Base-by-base conservation (phyloP, 495 filamentous ascomycete species). In the Penicillium canescens region DNA sequence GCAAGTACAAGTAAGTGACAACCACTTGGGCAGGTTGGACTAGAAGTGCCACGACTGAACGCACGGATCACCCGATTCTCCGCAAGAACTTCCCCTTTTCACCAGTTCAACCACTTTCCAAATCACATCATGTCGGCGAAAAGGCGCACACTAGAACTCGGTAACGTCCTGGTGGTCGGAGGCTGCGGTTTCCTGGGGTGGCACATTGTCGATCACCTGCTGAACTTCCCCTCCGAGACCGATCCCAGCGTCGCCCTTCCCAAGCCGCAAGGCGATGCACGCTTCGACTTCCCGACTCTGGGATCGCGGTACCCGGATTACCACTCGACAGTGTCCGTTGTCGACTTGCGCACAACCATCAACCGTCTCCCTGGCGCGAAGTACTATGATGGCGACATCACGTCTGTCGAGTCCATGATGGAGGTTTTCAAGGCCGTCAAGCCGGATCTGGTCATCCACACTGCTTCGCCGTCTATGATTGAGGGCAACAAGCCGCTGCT, bases 371-470 rank as follows among this genome's bases (percentile, higher is more conserved):
- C 87, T 4, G 82, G 83, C 43, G 86, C 92, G 33, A 70, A 77
- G 16, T 99, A 99, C 73, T 80, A 89, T 63, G 82, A 92, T 51
- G 89, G 86, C 64, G 93, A 98, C 67, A 91, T 99, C 68, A 96
- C 92, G 35, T 86, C 89, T 39, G 70, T 74, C 46, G 79, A 77
- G 45, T 77, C 78, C 47, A 78, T 96, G 61, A 67, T 85, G 47
- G 68, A 72, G 11, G 74, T 95, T 10, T 87, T 98, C 67, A 63
- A 77, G 13, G 80, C 81, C 46, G 75, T 86, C 38, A 86, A 85
- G 70, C 91, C 95, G n/a, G 84, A 91, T 59, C 83, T 94, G 10
- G 88, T 99, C 37, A 94, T 98, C 56, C 92, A 99, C 72, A 98
- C 94, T 10, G 95, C 93, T n/a, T 88, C 87, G 4, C 89, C 90